Conservation (phyloP, 2,329 filamentous ascomycete species). For the Ophiocordyceps unilateralis region DNA sequence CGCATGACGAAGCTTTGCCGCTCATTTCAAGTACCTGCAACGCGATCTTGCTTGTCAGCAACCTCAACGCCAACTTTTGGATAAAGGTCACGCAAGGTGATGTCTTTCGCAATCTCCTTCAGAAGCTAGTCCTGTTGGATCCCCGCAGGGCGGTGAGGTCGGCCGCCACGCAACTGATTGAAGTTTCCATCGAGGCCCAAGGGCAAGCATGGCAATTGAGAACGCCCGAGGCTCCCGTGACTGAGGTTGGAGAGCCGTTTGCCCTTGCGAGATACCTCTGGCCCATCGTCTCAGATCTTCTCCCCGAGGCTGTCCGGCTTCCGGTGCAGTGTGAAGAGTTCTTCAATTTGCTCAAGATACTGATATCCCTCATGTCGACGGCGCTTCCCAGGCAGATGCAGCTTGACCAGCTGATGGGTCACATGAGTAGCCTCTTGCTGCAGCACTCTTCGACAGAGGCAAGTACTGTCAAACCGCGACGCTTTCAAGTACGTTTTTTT, state of each 20-base stretch:
- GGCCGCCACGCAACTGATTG: constrained; percentile 17
- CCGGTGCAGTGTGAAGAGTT: constrained; percentile 25
- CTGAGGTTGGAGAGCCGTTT: background rate
- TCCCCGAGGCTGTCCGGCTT: constrained; percentile 14
- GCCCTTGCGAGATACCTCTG: constrained; percentile 12
- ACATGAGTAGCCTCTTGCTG: constrained; percentile 17
- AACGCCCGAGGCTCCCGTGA: background rate
- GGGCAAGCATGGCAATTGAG: constrained; percentile 1
- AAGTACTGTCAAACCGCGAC: constrained; percentile 1
- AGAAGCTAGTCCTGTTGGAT: constrained; percentile 12
- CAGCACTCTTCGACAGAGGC: constrained; percentile 23
- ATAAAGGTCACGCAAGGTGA: constrained; percentile 7
- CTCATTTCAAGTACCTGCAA: constrained; percentile 11
- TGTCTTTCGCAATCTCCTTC: constrained; percentile 8
- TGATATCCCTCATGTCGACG: constrained; percentile 19
- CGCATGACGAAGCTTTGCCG: constrained; percentile 9
- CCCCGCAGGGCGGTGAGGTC: constrained; percentile 10
- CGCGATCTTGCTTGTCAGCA: constrained; percentile 13
- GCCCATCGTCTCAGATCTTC: constrained; percentile 14
- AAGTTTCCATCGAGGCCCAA: constrained; percentile 8
- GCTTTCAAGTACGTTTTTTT: background rate
- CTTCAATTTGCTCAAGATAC: constrained; percentile 21
- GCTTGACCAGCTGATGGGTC: constrained; percentile 12
- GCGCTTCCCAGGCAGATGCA: constrained; percentile 12
- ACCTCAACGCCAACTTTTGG: constrained; percentile 13